Evolutionary conservation across 306 rosid species (phyloP).

Genomic region (Boehmeria nivea): DNA sequence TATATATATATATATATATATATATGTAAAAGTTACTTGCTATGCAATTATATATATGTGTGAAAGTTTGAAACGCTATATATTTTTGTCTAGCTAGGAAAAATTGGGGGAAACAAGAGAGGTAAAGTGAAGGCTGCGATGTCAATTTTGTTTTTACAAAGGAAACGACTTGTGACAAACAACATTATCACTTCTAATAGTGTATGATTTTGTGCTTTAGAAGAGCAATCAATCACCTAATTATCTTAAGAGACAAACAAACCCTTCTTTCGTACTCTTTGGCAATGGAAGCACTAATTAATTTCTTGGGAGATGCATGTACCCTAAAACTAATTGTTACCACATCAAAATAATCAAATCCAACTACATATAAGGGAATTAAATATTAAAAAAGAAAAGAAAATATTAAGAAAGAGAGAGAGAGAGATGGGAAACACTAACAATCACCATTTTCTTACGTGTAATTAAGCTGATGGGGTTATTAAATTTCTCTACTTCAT

Average conservation of each 20-base stretch:
- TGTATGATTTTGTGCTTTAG: constrained; percentile 11
- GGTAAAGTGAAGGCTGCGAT: neutral
- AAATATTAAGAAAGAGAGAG: neutral
- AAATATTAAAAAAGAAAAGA: neutral
- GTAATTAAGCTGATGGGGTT: too few relatives aligned
- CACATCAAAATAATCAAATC: too few relatives aligned
- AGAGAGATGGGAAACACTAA: constrained; percentile 13
- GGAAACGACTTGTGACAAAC: constrained; percentile 17
- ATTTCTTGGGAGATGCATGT: constrained; percentile 9
- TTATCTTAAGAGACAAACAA: constrained; percentile 13
- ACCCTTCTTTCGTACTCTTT: neutral
- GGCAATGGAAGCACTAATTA: constrained; percentile 14
- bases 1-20: too few relatives aligned
- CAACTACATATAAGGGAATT: too few relatives aligned
- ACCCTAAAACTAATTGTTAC: neutral
- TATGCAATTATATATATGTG: neutral
- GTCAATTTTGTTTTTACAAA: neutral
- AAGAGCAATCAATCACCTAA: constrained; percentile 29
- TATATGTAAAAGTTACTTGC: too few relatives aligned
- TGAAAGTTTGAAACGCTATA: neutral
- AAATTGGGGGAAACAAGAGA: neutral
- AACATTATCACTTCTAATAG: constrained; percentile 15
- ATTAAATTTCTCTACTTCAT: too few relatives aligned
- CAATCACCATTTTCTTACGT: constrained; percentile 28
- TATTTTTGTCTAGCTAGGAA: neutral